Percentiles rank a stretch among this genome's conserved stretches.
These are phyloP conservation scores for Cucurbita maxima DNA, from an alignment of 306 rosid species.

Conservation along the genomic window DNA sequence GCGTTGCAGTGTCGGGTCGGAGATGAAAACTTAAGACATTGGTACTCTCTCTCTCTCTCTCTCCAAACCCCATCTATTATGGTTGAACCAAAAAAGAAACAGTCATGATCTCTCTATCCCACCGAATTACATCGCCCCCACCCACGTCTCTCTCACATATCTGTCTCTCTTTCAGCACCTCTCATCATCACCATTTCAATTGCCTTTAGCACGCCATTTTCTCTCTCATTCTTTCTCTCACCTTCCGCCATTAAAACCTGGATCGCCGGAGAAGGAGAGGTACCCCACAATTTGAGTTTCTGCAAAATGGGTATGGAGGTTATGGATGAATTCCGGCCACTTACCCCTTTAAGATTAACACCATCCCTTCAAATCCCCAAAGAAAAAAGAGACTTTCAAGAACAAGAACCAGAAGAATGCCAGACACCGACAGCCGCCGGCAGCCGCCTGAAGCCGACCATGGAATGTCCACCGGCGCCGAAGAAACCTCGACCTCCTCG, in stretches of 20 bases:
- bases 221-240: background rate
- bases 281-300: background rate
- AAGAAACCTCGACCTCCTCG: slow-evolving; percentile 26
- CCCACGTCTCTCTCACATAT: background rate
- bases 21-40: too few relatives aligned
- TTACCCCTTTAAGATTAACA: slow-evolving; percentile 21
- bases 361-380: background rate
- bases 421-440: slow-evolving; percentile 31
- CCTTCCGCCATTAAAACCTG: background rate
- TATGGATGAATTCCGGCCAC: slow-evolving; percentile 36
- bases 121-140: too few relatives aligned
- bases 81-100: too few relatives aligned
- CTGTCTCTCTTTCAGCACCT: slow-evolving; percentile 7
- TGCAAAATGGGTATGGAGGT: slow-evolving; percentile 33
- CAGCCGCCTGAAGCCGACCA: slow-evolving; percentile 9
- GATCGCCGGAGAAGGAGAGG: background rate
- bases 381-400: background rate
- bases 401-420: slow-evolving; percentile 18
- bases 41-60: too few relatives aligned
- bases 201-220: slow-evolving; percentile 20
- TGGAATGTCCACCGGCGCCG: slow-evolving; percentile 54
- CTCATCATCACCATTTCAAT: slow-evolving; percentile 18
- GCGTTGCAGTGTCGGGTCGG: too few relatives aligned
- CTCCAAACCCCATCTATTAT: too few relatives aligned
- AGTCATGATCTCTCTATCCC: too few relatives aligned